A percentile compares a stretch with the other conserved stretches of the same genome.
Conservation (phyloP, 345 rosid species). For the Garcia nutans region DNA sequence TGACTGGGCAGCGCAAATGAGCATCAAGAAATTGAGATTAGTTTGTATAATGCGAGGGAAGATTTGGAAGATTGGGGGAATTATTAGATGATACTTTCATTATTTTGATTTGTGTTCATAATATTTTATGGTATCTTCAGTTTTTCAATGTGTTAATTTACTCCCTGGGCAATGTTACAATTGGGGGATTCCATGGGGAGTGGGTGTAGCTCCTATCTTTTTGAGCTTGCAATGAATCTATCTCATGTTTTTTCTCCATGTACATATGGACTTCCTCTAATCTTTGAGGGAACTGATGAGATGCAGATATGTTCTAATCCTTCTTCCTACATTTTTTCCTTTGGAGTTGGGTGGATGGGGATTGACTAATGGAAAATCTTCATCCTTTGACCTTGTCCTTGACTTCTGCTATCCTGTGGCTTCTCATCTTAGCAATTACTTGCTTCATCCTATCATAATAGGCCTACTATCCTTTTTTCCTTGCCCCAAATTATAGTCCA, state of each 20-base stretch:
- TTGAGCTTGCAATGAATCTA: not conserved
- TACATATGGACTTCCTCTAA: not conserved
- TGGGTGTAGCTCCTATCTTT: not conserved
- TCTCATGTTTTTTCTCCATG: not conserved
- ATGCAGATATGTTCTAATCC: not conserved
- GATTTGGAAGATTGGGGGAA: no score
- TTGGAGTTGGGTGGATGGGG: not conserved
- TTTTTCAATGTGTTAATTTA: no score
- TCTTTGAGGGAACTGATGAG: not conserved
- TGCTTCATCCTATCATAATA: no score
- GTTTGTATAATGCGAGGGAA: no score
- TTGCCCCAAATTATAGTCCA: no score
- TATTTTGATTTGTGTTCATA: no score
- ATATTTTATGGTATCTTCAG: no score
- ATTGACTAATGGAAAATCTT: not conserved
- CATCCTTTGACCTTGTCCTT: not conserved
- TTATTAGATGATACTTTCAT: no score
- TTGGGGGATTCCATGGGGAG: no score
- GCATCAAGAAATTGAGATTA: not conserved
- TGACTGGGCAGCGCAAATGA: not conserved
- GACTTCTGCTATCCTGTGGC: not conserved
- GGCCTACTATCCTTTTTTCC: no score
- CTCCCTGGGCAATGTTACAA: no score
- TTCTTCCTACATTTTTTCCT: not conserved
- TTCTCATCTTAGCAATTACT: not conserved